Percentiles rank a stretch among this genome's conserved stretches.
These are phyloP conservation scores for Cercospora nicotianae DNA, from an alignment of 2,329 filamentous ascomycete genomes.

Conservation along the genomic window DNA sequence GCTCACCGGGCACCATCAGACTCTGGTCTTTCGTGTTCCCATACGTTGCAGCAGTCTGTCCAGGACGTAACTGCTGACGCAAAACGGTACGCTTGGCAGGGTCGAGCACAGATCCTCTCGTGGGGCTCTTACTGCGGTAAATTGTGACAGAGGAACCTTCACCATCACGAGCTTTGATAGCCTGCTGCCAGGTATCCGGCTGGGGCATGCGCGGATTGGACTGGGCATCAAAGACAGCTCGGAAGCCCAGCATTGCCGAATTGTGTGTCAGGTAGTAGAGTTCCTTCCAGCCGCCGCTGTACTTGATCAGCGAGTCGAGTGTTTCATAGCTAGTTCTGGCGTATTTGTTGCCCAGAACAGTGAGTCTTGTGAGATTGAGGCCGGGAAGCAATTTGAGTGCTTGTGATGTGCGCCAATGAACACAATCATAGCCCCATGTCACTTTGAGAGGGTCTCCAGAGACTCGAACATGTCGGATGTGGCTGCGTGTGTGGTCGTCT, in stretches of 20 bases:
- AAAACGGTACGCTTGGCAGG: conserved; percentile 6
- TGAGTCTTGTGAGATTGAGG: conserved; percentile 13
- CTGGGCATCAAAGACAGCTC: neutral
- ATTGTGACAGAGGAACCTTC: conserved; percentile 11
- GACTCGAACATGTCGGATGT: conserved; percentile 16
- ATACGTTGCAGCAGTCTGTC: neutral
- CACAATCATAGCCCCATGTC: conserved; percentile 12
- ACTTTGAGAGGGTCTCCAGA: conserved; percentile 11
- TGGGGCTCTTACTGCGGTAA: conserved; percentile 13
- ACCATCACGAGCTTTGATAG: conserved; percentile 16
- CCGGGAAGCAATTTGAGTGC: conserved; percentile 16
- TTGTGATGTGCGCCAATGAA: conserved; percentile 17
- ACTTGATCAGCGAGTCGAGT: conserved; percentile 9
- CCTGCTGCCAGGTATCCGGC: conserved; percentile 13
- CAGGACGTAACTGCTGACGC: conserved; percentile 8
- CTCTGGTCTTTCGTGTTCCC: neutral
- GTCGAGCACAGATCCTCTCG: conserved; percentile 7
- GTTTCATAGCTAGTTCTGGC: conserved; percentile 7
- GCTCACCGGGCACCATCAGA: conserved; percentile 16
- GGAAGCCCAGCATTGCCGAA: conserved; percentile 16
- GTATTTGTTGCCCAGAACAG: conserved; percentile 9
- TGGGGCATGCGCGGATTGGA: conserved; percentile 4
- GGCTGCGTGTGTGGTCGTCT: neutral
- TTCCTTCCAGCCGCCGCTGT: conserved; percentile 15
- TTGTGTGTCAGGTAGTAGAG: conserved; percentile 9